Evolutionary conservation across 2,329 filamentous ascomycete genomes (phyloP), one percentile per base, ranked within the genome.

Genomic region (Fusarium sp.): DNA sequence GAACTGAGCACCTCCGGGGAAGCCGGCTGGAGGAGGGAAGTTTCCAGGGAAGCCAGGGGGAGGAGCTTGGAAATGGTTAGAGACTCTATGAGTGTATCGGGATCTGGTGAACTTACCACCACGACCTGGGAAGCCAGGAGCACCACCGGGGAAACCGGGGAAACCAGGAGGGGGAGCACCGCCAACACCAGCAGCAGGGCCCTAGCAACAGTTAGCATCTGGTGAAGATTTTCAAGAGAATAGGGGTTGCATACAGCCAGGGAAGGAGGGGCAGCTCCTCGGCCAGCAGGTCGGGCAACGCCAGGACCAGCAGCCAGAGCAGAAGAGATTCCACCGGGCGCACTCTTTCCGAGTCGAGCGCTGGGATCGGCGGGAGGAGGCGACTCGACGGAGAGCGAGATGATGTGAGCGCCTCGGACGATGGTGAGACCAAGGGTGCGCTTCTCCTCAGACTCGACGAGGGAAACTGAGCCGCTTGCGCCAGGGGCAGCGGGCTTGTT

Each of bases 391-490:
- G 95, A 97, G 65, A 97, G 88, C 23, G 94, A 97, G 68, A 99
- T 92, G 67, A 99, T 96, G 74, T 97, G 92, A 59, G 94, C 93
- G 76, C 96, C 96, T 75, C 96, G 93, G 68, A 99, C 89, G 74
- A 99, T 99, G 18, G 93, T 94, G 70, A 99, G 86, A 60, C 96
- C 96, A 36, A 99, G 88, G n/a, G 94, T 97, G 76, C 96, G 91
- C 86, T 98, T 98, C 83, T 98, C 96, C 83, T 99, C 95, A 15
- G 91, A 89, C 83, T 97, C 94, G 74, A 97, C 86, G 49, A 91
- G 87, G 68, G 86, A 84, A 50, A 86, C 80, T 52, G 87, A 83
- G 72, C 88, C 86, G 57, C 86, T 85, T 70, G 89, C 85, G 65
- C 86, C 86, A 23, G 90, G 88, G 42, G 91, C 89, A 51, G 86